Evolutionary conservation across 192 early-diverging fungal species (phyloP).

Genomic region (Coemansia sp.): DNA sequence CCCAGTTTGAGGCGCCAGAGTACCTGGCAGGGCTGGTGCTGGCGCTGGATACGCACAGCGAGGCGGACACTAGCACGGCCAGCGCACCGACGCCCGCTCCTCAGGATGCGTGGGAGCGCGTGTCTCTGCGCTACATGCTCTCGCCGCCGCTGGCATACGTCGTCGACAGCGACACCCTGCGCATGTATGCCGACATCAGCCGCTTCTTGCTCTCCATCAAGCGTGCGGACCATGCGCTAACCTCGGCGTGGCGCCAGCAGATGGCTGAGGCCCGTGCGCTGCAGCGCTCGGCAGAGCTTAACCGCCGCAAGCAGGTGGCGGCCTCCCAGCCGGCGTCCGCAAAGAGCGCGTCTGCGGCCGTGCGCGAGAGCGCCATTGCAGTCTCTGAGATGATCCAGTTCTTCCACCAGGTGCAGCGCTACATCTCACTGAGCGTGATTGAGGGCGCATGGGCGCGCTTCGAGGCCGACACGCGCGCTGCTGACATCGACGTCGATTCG

Average conservation of each 20-base stretch:
- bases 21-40: constrained; percentile 56
- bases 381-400: constrained; percentile 92
- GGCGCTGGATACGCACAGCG: constrained; percentile 5
- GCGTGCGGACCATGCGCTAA: constrained; percentile 76
- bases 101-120: constrained; percentile 89
- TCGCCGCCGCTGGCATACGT: constrained; percentile 82
- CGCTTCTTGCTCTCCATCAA: constrained; percentile 89
- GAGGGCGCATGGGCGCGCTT: constrained; percentile 90
- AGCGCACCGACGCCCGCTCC: constrained; percentile 17
- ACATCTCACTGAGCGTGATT: constrained; percentile 87
- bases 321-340: not conserved
- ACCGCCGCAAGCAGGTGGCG: constrained; percentile 19
- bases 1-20: constrained; percentile 77
- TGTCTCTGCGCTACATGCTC: constrained; percentile 83
- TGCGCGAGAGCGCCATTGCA: constrained; percentile 66
- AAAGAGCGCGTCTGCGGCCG: constrained; percentile 22
- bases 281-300: constrained; percentile 22
- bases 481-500: constrained; percentile 70
- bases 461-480: constrained; percentile 38
- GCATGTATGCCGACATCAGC: constrained; percentile 77
- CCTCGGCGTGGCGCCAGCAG: constrained; percentile 71
- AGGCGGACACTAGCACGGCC: constrained; percentile 17
- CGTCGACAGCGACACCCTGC: constrained; percentile 65
- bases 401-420: constrained; percentile 90
- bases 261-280: constrained; percentile 60